Evolutionary conservation across 2,329 filamentous ascomycete genomes (phyloP).

Genomic region (Pestalotiopsis sp.): DNA sequence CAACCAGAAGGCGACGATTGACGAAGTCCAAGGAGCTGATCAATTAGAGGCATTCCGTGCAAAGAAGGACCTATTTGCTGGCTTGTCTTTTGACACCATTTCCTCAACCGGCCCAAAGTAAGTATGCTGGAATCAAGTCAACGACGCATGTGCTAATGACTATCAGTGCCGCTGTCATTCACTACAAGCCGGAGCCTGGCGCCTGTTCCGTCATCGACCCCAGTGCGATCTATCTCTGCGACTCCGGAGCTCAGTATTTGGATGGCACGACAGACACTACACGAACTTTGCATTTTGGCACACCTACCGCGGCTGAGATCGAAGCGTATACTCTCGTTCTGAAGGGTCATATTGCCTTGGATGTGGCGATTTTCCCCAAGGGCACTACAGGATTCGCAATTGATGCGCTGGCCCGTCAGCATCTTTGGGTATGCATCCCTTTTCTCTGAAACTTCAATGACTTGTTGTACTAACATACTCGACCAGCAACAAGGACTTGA

Average conservation of each 20-base stretch:
- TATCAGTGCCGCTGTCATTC: constrained; percentile 78
- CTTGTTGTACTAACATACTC: constrained; percentile 14
- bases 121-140: neutral
- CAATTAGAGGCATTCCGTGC: constrained; percentile 80
- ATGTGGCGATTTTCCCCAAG: constrained; percentile 87
- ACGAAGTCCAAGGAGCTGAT: constrained; percentile 91
- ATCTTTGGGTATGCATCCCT: constrained; percentile 72
- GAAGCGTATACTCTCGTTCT: constrained; percentile 92
- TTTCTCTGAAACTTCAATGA: neutral
- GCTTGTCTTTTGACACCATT: constrained; percentile 93
- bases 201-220: constrained; percentile 85
- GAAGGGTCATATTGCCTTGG: constrained; percentile 90
- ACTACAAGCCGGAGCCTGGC: constrained; percentile 87
- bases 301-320: constrained; percentile 80
- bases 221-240: constrained; percentile 86
- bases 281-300: constrained; percentile 87
- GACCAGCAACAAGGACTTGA: constrained; percentile 77
- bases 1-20: constrained; percentile 71
- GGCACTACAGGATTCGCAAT: constrained; percentile 93
- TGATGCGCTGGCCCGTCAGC: constrained; percentile 85
- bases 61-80: constrained; percentile 75
- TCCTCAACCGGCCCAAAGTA: constrained; percentile 81
- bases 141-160: constrained; percentile 24
- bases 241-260: constrained; percentile 94
- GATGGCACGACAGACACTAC: constrained; percentile 98